Evolutionary conservation across 2,329 filamentous ascomycete genomes (phyloP).

Genomic region (Cytospora paraplurivora): DNA sequence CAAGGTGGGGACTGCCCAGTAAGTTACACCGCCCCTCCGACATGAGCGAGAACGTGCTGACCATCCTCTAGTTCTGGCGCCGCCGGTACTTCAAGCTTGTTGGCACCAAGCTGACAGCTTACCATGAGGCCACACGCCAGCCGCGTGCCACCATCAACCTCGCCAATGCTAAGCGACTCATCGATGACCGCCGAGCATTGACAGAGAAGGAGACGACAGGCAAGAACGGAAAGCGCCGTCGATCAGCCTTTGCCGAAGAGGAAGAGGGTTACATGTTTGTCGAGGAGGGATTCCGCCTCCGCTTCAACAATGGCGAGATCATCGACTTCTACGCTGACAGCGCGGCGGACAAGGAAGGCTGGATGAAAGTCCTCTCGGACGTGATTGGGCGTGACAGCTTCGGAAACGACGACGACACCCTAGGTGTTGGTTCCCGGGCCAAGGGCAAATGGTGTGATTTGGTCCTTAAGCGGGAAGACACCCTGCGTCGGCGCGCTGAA

Average conservation of each 20-base stretch:
- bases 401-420: slow-evolving; percentile 49
- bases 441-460: slow-evolving; percentile 68
- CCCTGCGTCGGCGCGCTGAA: slow-evolving; percentile 57
- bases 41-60: slow-evolving; percentile 40
- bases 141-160: slow-evolving; percentile 97
- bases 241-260: slow-evolving; percentile 95
- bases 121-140: slow-evolving; percentile 92
- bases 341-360: slow-evolving; percentile 82
- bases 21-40: slow-evolving; percentile 50
- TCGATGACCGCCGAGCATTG: slow-evolving; percentile 85
- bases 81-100: slow-evolving; percentile 95
- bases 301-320: slow-evolving; percentile 96
- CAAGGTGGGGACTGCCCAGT: slow-evolving; percentile 97
- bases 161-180: slow-evolving; percentile 86
- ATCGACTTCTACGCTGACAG: slow-evolving; percentile 98
- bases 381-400: slow-evolving; percentile 60
- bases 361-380: slow-evolving; percentile 88
- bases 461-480: slow-evolving; percentile 65
- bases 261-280: slow-evolving; percentile 99
- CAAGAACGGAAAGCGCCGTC: slow-evolving; percentile 76
- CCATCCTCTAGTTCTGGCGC: slow-evolving; percentile 78
- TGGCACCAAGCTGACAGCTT: slow-evolving; percentile 89
- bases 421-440: slow-evolving; percentile 41
- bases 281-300: slow-evolving; percentile 97
- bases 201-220: slow-evolving; percentile 81